Base-by-base conservation (phyloP, 331 rosid genomes). In the Ulmus americana region DNA sequence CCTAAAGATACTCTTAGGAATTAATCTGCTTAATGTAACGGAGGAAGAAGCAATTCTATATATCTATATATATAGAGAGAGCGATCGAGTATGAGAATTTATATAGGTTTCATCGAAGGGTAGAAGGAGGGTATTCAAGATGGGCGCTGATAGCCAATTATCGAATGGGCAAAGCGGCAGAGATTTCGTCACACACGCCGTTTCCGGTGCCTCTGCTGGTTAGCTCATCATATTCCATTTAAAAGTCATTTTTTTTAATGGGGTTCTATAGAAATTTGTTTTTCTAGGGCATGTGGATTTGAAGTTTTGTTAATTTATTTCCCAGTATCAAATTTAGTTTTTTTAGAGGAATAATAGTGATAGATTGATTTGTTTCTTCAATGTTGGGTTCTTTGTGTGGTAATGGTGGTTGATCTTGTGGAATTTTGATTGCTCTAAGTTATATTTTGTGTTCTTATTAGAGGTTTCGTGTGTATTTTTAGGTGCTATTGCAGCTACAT, bases 181-280 rank as follows among this genome's bases (percentile, higher is more conserved):
- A 70, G 85, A 71, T 73, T 14, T 77, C 53, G 43, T 85, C 77
- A 77, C 80, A 77, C 69, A 83, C 79, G 98, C 95, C 56, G 85
- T 85, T 64, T 78, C 98, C 10, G 98, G 98, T 65, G 98, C 88
- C 28, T 63, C 98, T 14, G 95, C 98, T 38, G 98, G 98, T 92
- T 61, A 70, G 76, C 61, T 41, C 74, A 7, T 59, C 8, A 49
- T 40, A 62, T 6, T 49, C 55, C 59, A 15, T 51, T 38, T 14
- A 9, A 3, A 28, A 28, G 35, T 28, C 35, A 28, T 28, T 28
- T 28, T 20, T 28, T 28, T 28, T 28, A 28, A 28, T 28, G 35
- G 35, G 35, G 35, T 28, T 28, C 35, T 28, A 28, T 28, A 28
- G 35, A 28, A 28, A 28, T 28, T 28, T 3, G 35, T 28, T 28